phyloP scores from a whole-genome alignment of 176 grass and related monocot genomes.

The Raddia distichophylla region DNA sequence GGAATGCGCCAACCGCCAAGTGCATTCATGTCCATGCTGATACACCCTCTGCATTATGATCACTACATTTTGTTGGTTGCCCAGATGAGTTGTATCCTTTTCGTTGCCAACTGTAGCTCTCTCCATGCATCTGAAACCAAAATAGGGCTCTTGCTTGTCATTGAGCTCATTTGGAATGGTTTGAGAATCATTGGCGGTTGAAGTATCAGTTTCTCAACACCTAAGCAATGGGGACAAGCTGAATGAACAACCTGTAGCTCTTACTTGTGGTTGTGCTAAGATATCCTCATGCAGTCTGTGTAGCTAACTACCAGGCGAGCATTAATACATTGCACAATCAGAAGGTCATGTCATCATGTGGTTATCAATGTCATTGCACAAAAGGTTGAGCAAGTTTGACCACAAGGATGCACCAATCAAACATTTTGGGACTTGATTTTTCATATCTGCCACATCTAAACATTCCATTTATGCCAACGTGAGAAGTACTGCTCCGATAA shows the following conservation, averaged over 20 bases:
- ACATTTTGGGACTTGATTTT: not conserved
- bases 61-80: not conserved
- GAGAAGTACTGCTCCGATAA: not conserved
- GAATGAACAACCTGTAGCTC: not conserved
- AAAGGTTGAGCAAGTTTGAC: constrained; percentile 31
- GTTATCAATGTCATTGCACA: constrained; percentile 35
- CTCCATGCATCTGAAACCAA: constrained; percentile 2
- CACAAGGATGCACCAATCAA: constrained; percentile 8
- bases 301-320: constrained; percentile 39
- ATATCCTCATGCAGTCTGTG: constrained; percentile 12
- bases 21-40: constrained; percentile 25
- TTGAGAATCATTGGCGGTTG: constrained; percentile 39
- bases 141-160: not conserved
- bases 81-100: not conserved
- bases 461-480: not conserved
- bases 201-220: constrained; percentile 53
- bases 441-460: not conserved
- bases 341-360: constrained; percentile 19
- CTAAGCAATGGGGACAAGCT: constrained; percentile 46
- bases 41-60: not conserved
- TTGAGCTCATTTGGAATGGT: constrained; percentile 16
- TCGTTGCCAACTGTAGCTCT: constrained; percentile 13
- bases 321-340: constrained; percentile 9
- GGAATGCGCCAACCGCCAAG: not conserved
- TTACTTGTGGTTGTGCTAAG: not conserved